Evolutionary conservation across 257 asterid species (phyloP), one percentile per base, ranked within the genome.

Genomic region (Cordia subcordata): DNA sequence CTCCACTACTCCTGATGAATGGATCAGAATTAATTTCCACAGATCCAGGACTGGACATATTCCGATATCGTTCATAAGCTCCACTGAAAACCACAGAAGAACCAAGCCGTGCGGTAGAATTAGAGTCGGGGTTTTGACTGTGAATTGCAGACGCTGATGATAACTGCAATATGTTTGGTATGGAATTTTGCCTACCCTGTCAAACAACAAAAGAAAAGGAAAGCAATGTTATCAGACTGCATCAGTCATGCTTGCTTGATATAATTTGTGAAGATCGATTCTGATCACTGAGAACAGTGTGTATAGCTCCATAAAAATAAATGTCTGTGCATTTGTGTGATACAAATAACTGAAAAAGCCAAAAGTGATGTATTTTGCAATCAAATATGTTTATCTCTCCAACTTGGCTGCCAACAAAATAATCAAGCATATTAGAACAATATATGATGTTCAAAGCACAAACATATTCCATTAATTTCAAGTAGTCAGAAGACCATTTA

Each of bases 11-110:
- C 49, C 16, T 51, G 40, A 58, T 47, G 62, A 57, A 60, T 63
- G 68, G 81, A 72, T 45, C 63, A 50, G 94, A 88, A 72, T 74
- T 80, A 60, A 82, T 66, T 79, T 92, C 97, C 65, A 58, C 80
- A 45, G 90, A 81, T 68, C 66, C 79, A 59, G 94, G 93, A 75
- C 96, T 82, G 55, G 85, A 70, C 45, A 64, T 51, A 65, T 62
- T 80, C 49, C 50, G 71, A 69, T 55, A 63, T 57, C 66, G 66
- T 35, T 76, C 93, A 79, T 72, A 63, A 75, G 89, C 82, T 75
- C 80, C 92, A 64, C 69, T 72, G 50, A 72, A 35, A 52, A 54
- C 54, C 57, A 75, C 70, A 64, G 94, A 74, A 53, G 94, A 76
- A 51, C 73, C 84, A 44, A 75, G 82, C 65, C 66, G 81, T 55